Base-by-base conservation (phyloP, 805 yeast species). In the Kluyveromyces nonfermentans region DNA sequence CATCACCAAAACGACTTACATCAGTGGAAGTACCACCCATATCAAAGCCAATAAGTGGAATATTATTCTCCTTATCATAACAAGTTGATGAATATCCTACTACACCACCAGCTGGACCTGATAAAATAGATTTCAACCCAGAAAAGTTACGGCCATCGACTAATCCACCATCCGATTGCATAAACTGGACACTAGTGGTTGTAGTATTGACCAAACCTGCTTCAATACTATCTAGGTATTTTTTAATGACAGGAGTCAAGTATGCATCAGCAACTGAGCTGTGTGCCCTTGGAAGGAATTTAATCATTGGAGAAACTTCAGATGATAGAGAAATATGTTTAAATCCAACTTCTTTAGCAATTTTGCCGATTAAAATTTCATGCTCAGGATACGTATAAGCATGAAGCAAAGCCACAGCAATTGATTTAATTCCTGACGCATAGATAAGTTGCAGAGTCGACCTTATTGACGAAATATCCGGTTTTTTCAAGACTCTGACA, bases 91-190 rank as follows among this genome's bases (percentile, higher is more conserved):
- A 85, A 54, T 79, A 85, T 0, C 97, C 97, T 30, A 90, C 96
- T 46, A 90, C 95, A 40, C 97, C 97, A 33, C 97, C 97, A 8
- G 97, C 97, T 2, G 97, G 97, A 2, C 97, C 97, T 1, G 96
- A 86, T 31, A 90, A 65, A 40, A 90, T 84, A 3, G 97, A 95
- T 52, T 79, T 74, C 32, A 90, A 68, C 1, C 97, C 97, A 0
- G 96, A 82, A 60, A 90, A 90, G 40, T 77, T 73, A 18, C 77
- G 70, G 55, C 93, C 88, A 44, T 87, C 87, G 18, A 89, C 88
- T 46, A 90, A 72, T 2, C 97, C 97, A 46, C 97, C 97, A 61
- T 90, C 96, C 10, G 95, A 85, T 64, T 90, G 96, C 97, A 90
- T 90, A 63, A 90, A 90, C 52, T 83, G 81, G 46, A 85, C 75